Base-by-base conservation (phyloP, 2,329 filamentous ascomycete species). In the Grosmannia huntii region DNA sequence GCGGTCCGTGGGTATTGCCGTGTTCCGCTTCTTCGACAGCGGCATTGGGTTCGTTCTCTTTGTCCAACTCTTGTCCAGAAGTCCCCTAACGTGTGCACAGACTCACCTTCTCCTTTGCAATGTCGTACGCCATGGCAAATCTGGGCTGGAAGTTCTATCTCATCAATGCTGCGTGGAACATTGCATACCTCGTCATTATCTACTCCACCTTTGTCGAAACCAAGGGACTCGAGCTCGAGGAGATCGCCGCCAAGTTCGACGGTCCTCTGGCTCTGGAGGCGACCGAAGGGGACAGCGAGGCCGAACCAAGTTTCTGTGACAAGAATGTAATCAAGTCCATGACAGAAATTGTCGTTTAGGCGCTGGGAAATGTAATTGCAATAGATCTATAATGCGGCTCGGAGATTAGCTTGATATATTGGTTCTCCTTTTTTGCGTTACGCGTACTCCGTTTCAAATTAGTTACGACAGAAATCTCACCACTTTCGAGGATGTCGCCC, bases 1-100 rank as follows among this genome's bases (percentile, higher is more conserved):
- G 2, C 66, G 70, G 6, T 65, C 68, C 1, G 65, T 64, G 0
- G 68, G 69, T 4, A 63, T 69, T 33, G 66, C 66, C 2, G 63
- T 69, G 2, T 69, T 67, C 55, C 63, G 64, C 36, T 64, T 68
- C 55, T 56, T 69, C 3, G 65, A 67, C 33, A 62, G 64, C 25
- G 57, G 60, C n/a, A 65, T 67, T 46, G 65, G 67, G 68, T 69
- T 57, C 5, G 64, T 62, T 33, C 23, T 58, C 52, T 31, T 53
- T 50, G 7, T 46, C 46, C 23, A 53, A 12, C 7, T 14, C 6
- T 10, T 33, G 31, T 33, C 31, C 2, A 9, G 31, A 10, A 10
- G 31, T 9, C 31, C 33, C 12, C 4, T 28, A 19, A 11, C 44
- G 2, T 41, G 19, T 21, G 1, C 5, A 21, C 41, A 68, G 66